Evolutionary conservation across 495 filamentous ascomycete species (phyloP).

Genomic region (Tuber magnatum): DNA sequence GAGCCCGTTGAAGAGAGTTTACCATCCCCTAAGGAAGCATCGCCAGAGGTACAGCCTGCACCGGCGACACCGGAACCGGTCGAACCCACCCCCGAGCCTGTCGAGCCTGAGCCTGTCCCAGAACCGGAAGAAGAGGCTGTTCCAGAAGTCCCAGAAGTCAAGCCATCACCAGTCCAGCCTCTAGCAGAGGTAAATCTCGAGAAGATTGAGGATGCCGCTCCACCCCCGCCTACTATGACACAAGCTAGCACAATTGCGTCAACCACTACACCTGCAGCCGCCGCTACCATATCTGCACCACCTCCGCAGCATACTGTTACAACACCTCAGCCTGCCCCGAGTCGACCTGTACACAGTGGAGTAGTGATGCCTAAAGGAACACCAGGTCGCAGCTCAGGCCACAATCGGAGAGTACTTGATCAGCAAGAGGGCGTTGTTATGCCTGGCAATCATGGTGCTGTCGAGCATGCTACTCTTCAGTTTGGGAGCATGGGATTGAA

Average conservation of each 20-base stretch:
- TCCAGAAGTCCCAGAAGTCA: constrained; percentile 31
- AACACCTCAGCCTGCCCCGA: constrained; percentile 50
- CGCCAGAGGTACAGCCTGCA: constrained; percentile 15
- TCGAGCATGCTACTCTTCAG: constrained; percentile 89
- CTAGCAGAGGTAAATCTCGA: constrained; percentile 89
- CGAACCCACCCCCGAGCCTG: constrained; percentile 22
- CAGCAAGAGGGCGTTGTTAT: constrained; percentile 97
- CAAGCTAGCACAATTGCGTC: constrained; percentile 86
- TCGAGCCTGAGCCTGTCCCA: constrained; percentile 26
- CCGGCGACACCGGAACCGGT: constrained; percentile 23
- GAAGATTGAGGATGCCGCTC: constrained; percentile 71
- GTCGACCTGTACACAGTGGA: constrained; percentile 47
- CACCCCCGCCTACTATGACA: constrained; percentile 67
- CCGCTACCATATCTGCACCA: constrained; percentile 48
- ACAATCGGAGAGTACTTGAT: constrained; percentile 65
- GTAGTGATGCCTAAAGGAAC: constrained; percentile 52
- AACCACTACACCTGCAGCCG: constrained; percentile 58
- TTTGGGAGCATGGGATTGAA: constrained; percentile 94
- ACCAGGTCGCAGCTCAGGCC: constrained; percentile 57
- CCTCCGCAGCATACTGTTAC: constrained; percentile 52
- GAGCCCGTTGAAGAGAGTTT: constrained; percentile 30
- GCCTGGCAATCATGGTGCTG: constrained; percentile 86
- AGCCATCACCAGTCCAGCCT: constrained; percentile 31
- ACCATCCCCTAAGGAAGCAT: constrained; percentile 24
- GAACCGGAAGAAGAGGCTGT: constrained; percentile 17